phyloP scores from a whole-genome alignment of 352 stramenopile species.

The Phytophthora crassamura region DNA sequence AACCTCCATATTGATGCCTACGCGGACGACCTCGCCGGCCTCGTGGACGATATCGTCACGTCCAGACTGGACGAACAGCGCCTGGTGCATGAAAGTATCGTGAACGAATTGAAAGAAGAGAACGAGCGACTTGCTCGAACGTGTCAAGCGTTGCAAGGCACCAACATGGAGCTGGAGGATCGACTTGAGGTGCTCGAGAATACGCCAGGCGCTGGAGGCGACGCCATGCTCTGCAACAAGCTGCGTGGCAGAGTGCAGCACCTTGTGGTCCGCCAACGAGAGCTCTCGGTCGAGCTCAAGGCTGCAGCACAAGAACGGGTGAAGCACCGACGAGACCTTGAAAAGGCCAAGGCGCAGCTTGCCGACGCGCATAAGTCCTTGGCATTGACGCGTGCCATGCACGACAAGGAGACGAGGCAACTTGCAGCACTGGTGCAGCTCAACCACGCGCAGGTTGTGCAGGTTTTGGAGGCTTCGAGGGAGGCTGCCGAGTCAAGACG shows the following conservation, averaged over 20 bases:
- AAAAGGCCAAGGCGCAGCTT: constrained; percentile 40
- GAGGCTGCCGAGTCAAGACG: constrained; percentile 5
- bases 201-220: constrained; percentile 42
- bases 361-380: constrained; percentile 46
- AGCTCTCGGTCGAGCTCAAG: constrained; percentile 35
- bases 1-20: constrained; percentile 45
- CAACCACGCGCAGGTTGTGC: constrained; percentile 47
- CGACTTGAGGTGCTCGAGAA: constrained; percentile 53
- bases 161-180: constrained; percentile 29
- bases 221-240: constrained; percentile 63
- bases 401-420: constrained; percentile 74
- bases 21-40: constrained; percentile 23
- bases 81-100: constrained; percentile 26
- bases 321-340: constrained; percentile 46
- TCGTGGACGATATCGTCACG: constrained; percentile 43
- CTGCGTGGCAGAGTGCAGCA: constrained; percentile 40
- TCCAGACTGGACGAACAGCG: constrained; percentile 52
- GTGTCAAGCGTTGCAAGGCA: constrained; percentile 22
- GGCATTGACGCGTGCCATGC: constrained; percentile 65
- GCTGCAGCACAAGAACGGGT: constrained; percentile 41
- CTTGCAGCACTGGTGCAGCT: constrained; percentile 51
- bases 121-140: constrained; percentile 35
- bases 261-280: constrained; percentile 26
- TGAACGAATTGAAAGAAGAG: constrained; percentile 40
- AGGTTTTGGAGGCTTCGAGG: constrained; percentile 40